These are phyloP conservation scores for Apiotrichum domesticum DNA, from an alignment of 1,284 basidiomycete genomes.

Conservation along the genomic window DNA sequence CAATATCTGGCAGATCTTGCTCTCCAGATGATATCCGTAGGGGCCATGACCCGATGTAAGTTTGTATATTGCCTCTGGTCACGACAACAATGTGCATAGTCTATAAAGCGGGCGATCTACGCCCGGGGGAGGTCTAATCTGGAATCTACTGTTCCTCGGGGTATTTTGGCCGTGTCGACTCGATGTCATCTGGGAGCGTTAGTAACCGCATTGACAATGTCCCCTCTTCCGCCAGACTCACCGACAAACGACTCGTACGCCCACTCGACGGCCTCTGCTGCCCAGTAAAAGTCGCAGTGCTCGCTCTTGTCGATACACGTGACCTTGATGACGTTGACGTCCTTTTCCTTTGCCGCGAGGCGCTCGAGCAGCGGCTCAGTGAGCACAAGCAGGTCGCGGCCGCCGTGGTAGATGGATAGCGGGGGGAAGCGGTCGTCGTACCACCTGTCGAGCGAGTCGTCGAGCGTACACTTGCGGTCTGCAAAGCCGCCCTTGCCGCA, in stretches of 20 bases:
- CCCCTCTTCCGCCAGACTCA: constrained; percentile 17
- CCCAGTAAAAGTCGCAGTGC: constrained; percentile 53
- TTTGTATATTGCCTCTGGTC: too few species aligned
- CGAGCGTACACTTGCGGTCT: constrained; percentile 55
- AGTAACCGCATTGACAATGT: neutral
- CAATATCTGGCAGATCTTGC: too few species aligned
- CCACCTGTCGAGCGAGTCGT: constrained; percentile 52
- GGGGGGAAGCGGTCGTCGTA: constrained; percentile 57
- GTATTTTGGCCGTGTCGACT: constrained; percentile 35
- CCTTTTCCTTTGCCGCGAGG: constrained; percentile 49
- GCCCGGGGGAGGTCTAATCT: neutral
- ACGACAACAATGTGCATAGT: neutral
- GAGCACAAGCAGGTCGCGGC: constrained; percentile 52
- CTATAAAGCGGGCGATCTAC: too few species aligned
- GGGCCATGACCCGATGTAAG: too few species aligned
- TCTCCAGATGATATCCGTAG: too few species aligned
- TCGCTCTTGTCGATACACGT: constrained; percentile 52
- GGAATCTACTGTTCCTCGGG: constrained; percentile 25
- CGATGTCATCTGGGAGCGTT: constrained; percentile 33
- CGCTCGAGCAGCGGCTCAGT: constrained; percentile 52
- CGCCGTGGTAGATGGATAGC: constrained; percentile 54
- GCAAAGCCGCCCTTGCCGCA: constrained; percentile 58
- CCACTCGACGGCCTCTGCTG: constrained; percentile 58
- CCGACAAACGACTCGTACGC: constrained; percentile 49
- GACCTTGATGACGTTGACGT: constrained; percentile 53